Conservation (phyloP, 2,329 filamentous ascomycete species). For the Dothideomycetes sp. region DNA sequence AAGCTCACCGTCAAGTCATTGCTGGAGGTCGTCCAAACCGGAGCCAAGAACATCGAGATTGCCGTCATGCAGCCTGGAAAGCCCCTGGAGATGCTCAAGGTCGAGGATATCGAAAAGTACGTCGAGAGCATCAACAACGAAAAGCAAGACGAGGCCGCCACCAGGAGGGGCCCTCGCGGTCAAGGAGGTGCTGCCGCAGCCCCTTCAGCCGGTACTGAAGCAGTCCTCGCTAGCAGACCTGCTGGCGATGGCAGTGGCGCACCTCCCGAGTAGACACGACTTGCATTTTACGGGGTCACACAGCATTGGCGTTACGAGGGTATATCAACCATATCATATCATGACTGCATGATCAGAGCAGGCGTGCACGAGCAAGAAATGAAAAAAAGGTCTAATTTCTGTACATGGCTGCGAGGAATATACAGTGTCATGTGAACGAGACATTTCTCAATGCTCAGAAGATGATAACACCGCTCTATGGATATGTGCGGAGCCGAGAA, state of each 20-base stretch:
- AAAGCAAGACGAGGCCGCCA: conserved; percentile 97
- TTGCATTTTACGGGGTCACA: conserved; percentile 11
- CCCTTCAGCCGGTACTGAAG: conserved; percentile 21
- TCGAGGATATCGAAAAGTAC: conserved; percentile 92
- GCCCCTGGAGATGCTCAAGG: conserved; percentile 81
- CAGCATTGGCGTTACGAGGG: conserved; percentile 18
- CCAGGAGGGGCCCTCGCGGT: conserved; percentile 69
- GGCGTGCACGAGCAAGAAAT: no score
- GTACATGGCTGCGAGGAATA: no score
- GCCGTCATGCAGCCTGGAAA: conserved; percentile 94
- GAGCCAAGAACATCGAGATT: conserved; percentile 99
- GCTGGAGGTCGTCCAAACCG: conserved; percentile 94
- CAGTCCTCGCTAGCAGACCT: conserved; percentile 27
- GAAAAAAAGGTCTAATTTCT: conserved; percentile 8
- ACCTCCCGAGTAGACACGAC: conserved; percentile 15
- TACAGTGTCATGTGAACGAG: no score
- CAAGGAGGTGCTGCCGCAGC: conserved; percentile 20
- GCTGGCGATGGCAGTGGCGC: conserved; percentile 24
- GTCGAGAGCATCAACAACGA: conserved; percentile 99
- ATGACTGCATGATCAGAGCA: conserved; percentile 11
- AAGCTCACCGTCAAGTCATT: conserved; percentile 97
- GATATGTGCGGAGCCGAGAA: no score
- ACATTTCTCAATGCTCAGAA: no score
- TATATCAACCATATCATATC: conserved; percentile 1
- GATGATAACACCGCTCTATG: not conserved